Evolutionary conservation across 108 stramenopile genomes (phyloP).

Genomic region (Nitzschia putrida): DNA sequence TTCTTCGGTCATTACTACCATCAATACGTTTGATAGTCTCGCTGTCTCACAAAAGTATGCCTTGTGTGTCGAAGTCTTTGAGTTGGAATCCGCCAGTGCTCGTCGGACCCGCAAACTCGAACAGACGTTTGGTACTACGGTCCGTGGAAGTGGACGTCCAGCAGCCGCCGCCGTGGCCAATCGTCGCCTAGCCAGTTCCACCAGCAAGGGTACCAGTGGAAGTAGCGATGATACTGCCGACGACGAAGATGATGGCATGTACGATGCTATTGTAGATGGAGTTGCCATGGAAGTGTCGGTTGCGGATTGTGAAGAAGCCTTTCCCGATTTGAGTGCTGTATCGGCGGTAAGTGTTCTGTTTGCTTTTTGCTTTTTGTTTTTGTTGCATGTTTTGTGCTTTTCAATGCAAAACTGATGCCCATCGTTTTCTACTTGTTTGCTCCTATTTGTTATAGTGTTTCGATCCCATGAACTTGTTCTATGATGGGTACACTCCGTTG

Average conservation of each 20-base stretch:
- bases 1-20: not conserved
- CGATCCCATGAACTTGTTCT: slow-evolving; percentile 3
- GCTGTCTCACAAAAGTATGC: not conserved
- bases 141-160: no score
- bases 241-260: not conserved
- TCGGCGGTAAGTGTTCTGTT: not conserved
- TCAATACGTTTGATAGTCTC: not conserved
- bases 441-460: not conserved
- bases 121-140: no score
- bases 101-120: not conserved
- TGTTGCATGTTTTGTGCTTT: no score
- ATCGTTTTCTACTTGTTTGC: not conserved
- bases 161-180: not conserved
- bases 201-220: not conserved
- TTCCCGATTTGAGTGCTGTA: not conserved
- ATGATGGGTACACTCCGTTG: slow-evolving; percentile 1
- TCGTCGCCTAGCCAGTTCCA: not conserved
- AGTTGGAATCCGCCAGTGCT: not conserved
- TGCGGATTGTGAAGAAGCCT: not conserved
- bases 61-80: not conserved
- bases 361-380: not conserved
- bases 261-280: not conserved
- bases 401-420: no score
- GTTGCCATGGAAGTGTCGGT: not conserved
- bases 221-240: no score